Evolutionary conservation across 768 basidiomycete species (phyloP), one percentile per base, ranked within the genome.

Genomic region (Mrakia gelida): DNA sequence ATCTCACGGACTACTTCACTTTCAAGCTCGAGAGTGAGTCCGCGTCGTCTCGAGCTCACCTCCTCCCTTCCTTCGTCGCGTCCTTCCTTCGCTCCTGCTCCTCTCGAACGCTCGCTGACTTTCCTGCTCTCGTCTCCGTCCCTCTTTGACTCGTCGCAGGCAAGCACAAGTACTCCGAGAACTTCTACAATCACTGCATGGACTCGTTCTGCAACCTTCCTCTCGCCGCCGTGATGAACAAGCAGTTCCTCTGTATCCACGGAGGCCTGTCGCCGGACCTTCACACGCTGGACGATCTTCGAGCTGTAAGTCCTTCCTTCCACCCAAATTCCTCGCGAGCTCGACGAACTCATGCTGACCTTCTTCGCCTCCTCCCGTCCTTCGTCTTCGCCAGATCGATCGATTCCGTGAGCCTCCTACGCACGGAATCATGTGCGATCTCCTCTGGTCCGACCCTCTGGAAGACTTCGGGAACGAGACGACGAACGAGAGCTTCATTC

Each of bases 321-420:
- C 38, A 38, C 38, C 38, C 45, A 45, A 45, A 38, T n/a, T 11
- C 41, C 41, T 21, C 28, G 9, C 28, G 26, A n/a, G 62, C 10
- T n/a, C 43, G 34, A 26, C 10, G 11, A 18, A 1, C 11, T 26
- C 75, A 18, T 4, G 45, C 62, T 18, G 18, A 30, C 8, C 34
- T 41, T 18, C 6, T 16, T 28, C 41, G 13, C 23, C 2, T 34
- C 4, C 15, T 18, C 26, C 52, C 5, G 11, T 34, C 13, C 34
- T 13, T 16, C 63, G 2, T 68, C 30, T 68, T 23, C 21, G 9
- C 1, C 56, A 97, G 94, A 90, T 99, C 83, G 95, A 98, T 85
- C 92, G 97, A 49, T 99, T 98, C 90, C 90, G 95, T 61, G 97
- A 99, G 86, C 96, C 97, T 2, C 97, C 97, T 11, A 98, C 96